Evolutionary conservation across 2,329 filamentous ascomycete genomes (phyloP).

Genomic region (Chalaropsis ovoidea): DNA sequence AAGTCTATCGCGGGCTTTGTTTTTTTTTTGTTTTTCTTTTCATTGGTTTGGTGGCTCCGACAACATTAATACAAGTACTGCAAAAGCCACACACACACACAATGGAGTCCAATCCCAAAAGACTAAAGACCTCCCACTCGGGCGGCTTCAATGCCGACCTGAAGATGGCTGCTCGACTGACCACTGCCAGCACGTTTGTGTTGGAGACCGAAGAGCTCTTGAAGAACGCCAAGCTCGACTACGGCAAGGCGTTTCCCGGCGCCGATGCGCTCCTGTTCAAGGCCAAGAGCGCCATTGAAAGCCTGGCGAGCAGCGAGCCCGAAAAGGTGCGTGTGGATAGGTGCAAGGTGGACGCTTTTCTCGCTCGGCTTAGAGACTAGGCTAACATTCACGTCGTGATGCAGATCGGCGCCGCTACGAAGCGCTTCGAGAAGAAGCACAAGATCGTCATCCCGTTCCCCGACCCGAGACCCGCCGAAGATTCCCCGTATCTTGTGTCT

Average conservation of each 20-base stretch:
- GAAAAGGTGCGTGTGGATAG: slow-evolving; percentile 35
- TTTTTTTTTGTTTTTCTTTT: background rate
- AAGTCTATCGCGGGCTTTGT: background rate
- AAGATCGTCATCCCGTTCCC: slow-evolving; percentile 74
- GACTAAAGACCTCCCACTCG: slow-evolving; percentile 40
- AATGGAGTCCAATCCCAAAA: slow-evolving; percentile 42
- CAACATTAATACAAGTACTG: background rate
- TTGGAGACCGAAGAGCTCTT: slow-evolving; percentile 52
- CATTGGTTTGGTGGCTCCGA: background rate
- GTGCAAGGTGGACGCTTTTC: background rate
- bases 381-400: slow-evolving; percentile 15
- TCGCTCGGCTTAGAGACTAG: background rate
- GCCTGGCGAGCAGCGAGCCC: slow-evolving; percentile 41
- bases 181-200: slow-evolving; percentile 46
- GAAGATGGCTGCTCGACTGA: slow-evolving; percentile 35
- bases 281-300: slow-evolving; percentile 45
- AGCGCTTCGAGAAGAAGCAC: slow-evolving; percentile 56
- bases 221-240: slow-evolving; percentile 45
- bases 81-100: background rate
- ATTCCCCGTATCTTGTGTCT: slow-evolving; percentile 71
- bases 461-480: slow-evolving; percentile 61
- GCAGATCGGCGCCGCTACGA: slow-evolving; percentile 57
- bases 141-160: slow-evolving; percentile 37
- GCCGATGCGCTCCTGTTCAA: slow-evolving; percentile 43
- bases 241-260: slow-evolving; percentile 39